These are phyloP conservation scores for Pythium oligandrum DNA, from an alignment of 352 stramenopile genomes.

Conservation along the genomic window DNA sequence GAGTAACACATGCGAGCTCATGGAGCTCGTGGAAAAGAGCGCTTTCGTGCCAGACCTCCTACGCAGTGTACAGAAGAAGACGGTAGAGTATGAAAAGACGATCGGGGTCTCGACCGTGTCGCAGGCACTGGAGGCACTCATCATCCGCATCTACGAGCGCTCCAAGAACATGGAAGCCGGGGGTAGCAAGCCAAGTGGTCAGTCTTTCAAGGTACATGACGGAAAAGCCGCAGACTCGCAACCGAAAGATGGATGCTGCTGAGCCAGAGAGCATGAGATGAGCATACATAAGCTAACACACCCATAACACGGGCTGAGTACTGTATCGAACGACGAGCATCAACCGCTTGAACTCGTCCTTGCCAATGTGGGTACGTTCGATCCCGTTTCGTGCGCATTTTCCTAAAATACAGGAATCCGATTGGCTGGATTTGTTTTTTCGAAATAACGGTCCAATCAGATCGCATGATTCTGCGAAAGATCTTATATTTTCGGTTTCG, in stretches of 20 bases:
- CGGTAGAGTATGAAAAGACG: conserved; percentile 46
- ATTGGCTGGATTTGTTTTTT: conserved; percentile 6
- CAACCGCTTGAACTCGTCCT: too few relatives aligned
- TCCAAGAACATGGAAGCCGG: conserved; percentile 52
- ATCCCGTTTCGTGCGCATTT: conserved; percentile 1
- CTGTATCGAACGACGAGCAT: too few relatives aligned
- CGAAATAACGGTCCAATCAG: conserved; percentile 3
- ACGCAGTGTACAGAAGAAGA: conserved; percentile 22
- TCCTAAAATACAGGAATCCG: conserved; percentile 2
- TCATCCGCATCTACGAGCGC: conserved; percentile 64
- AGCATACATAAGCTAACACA: too few relatives aligned
- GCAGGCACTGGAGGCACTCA: conserved; percentile 55
- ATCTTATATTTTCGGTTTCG: conserved; percentile 2
- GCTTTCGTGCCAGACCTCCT: conserved; percentile 23
- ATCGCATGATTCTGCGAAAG: conserved; percentile 2
- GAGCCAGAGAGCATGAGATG: neutral
- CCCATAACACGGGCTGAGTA: too few relatives aligned
- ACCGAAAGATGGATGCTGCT: conserved; percentile 34
- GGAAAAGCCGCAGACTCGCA: conserved; percentile 3
- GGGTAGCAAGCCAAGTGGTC: conserved; percentile 41
- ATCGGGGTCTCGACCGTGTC: conserved; percentile 34
- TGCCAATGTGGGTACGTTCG: conserved; percentile 1
- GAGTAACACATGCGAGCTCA: conserved; percentile 52
- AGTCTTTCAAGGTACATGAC: conserved; percentile 32
- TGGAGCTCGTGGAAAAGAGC: conserved; percentile 48